Evolutionary conservation across 768 basidiomycete species (phyloP).

Genomic region (Rubroboletus satanas): DNA sequence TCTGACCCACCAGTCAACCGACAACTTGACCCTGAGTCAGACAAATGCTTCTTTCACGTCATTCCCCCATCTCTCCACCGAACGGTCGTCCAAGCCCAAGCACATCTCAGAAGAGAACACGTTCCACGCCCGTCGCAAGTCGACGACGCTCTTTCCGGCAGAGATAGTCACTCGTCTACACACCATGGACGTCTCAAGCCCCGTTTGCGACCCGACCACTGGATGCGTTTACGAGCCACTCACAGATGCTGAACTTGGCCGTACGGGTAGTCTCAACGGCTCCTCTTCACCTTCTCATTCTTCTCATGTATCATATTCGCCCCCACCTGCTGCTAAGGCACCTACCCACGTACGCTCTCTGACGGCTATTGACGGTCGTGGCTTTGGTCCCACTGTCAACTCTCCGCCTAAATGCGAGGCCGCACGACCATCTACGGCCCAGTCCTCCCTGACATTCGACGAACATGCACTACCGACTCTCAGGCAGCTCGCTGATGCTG

Average conservation of each 20-base stretch:
- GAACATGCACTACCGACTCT: constrained; percentile 51
- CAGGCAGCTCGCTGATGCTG: constrained; percentile 57
- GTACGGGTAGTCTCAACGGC: background rate
- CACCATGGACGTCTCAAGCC: constrained; percentile 30
- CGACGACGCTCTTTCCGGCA: constrained; percentile 30
- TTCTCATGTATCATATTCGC: constrained; percentile 10
- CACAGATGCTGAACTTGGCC: constrained; percentile 28
- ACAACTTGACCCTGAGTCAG: constrained; percentile 23
- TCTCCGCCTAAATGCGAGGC: constrained; percentile 3
- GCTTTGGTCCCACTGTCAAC: background rate
- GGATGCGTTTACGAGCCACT: constrained; percentile 30
- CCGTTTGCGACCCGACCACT: constrained; percentile 18
- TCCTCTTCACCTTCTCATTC: constrained; percentile 17
- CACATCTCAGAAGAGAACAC: constrained; percentile 30
- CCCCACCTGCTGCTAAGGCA: constrained; percentile 1
- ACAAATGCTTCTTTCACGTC: constrained; percentile 26
- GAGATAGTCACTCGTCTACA: constrained; percentile 28
- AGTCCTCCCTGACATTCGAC: constrained; percentile 26
- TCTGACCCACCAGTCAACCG: constrained; percentile 25
- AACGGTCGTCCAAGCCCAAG: constrained; percentile 25
- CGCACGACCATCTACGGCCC: constrained; percentile 16
- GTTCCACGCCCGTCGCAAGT: constrained; percentile 35
- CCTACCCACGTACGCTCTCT: constrained; percentile 23
- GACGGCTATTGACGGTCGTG: constrained; percentile 19
- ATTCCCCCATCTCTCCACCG: constrained; percentile 22